Base-by-base conservation (phyloP, 2,329 filamentous ascomycete genomes). In the Fusarium keratoplasticum region DNA sequence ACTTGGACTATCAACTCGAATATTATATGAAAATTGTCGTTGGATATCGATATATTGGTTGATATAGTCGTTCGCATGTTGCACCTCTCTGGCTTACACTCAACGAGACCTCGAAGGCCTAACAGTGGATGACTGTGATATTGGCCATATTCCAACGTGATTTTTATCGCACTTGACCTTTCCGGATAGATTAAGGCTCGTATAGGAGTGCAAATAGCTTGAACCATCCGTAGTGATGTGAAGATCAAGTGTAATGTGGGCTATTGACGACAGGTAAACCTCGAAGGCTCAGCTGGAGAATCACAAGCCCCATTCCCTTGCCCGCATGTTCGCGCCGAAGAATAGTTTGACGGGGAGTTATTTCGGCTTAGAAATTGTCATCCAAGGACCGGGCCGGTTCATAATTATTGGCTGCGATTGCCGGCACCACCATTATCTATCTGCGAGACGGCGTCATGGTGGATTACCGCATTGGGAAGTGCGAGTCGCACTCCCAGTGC, bases 391-490 rank as follows among this genome's bases (percentile, higher is more conserved):
- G 35, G 54, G 20, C 54, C 54, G 54, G 54, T 58, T 38, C 54
- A 25, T 22, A 5, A 1, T 18, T n/a, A 25, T 55, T 35, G 52
- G 52, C 13, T 55, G 52, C 3, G 11, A 33, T 33, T 6, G 8
- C n/a, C 52, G 52, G 5, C 29, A 55, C 52, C 18, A 31, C 18
- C 10, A 52, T 31, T 9, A 52, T 31, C 47, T n/a, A 52, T 20
- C 47, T 52, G 47, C 47, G 47, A 52, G 47, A 52, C 47, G 18
- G 16, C 27, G 47, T 52, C 47, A 52, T 29, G 54, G 55, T 27
- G 25, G 35, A 29, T 59, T 62, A 29, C 64, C 47, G 27, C 31
- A 36, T 66, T 66, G 27, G 64, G 64, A 66, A 66, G 52, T 55
- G 58, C 57, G 64, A 62, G 64, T 62, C 64, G 64, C 64, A 50